Conservation (phyloP, 306 rosid species). For the Astragalus glycyphyllos region DNA sequence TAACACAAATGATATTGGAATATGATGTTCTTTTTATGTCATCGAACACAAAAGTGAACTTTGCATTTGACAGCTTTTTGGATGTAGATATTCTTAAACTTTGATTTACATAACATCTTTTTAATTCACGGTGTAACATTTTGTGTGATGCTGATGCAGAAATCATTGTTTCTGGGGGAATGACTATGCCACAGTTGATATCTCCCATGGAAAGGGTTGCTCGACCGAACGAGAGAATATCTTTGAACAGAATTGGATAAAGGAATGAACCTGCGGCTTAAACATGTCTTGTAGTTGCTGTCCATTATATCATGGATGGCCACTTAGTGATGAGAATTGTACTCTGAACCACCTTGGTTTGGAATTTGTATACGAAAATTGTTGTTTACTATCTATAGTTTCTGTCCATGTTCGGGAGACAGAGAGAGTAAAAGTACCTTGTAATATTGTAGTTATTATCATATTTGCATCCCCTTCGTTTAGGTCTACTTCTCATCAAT, state of each 20-base stretch:
- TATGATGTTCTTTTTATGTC: constrained; percentile 12
- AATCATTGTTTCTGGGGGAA: constrained; percentile 91
- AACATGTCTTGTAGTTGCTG: constrained; percentile 1
- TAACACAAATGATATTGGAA: background rate
- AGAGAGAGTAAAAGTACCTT: constrained; percentile 20
- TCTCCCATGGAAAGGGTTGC: constrained; percentile 68
- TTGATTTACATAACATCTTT: background rate
- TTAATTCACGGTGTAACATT: background rate
- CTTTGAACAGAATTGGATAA: constrained; percentile 68
- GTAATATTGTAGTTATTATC: constrained; percentile 30
- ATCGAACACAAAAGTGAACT: background rate
- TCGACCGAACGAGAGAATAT: constrained; percentile 61
- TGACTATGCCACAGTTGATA: constrained; percentile 87
- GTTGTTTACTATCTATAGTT: constrained; percentile 16
- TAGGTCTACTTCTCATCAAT: background rate
- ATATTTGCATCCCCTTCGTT: background rate
- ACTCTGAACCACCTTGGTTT: constrained; percentile 8
- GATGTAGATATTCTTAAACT: background rate
- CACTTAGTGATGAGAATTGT: constrained; percentile 4
- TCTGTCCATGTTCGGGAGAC: background rate
- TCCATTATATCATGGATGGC: constrained; percentile 18
- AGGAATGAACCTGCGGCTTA: constrained; percentile 20
- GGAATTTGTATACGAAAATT: constrained; percentile 22
- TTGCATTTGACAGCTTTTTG: constrained; percentile 21
- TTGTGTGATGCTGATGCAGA: constrained; percentile 55